These are phyloP conservation scores for Ophiostoma tasmaniense DNA, from an alignment of 2,329 filamentous ascomycete genomes.

Conservation along the genomic window DNA sequence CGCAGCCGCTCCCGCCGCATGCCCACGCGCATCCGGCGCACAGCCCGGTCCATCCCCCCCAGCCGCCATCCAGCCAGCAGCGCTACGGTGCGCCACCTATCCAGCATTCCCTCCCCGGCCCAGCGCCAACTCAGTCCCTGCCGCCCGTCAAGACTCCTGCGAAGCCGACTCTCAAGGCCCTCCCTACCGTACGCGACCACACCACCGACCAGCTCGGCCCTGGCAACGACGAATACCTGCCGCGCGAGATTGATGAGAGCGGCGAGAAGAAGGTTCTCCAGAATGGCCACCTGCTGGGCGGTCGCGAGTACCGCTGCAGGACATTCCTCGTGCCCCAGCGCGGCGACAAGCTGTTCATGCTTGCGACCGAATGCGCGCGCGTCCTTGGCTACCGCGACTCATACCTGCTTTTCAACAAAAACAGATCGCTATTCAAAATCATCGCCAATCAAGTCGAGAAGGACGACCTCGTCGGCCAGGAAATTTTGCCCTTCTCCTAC, in stretches of 20 bases:
- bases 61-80: background rate
- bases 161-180: constrained; percentile 80
- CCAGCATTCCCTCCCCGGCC: background rate
- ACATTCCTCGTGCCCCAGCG: constrained; percentile 89
- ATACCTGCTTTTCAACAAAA: constrained; percentile 98
- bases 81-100: constrained; percentile 18
- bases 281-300: constrained; percentile 73
- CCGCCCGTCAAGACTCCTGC: constrained; percentile 67
- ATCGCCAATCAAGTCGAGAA: constrained; percentile 94
- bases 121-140: constrained; percentile 38
- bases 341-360: constrained; percentile 94
- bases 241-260: constrained; percentile 83
- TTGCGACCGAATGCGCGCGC: constrained; percentile 92
- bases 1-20: constrained; percentile 13
- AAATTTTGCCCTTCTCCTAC: constrained; percentile 94
- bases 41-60: constrained; percentile 11
- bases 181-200: constrained; percentile 92
- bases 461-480: constrained; percentile 89
- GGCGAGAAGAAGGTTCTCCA: constrained; percentile 89
- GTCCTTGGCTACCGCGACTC: constrained; percentile 92
- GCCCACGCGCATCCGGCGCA: constrained; percentile 15
- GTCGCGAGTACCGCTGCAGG: constrained; percentile 81
- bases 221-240: constrained; percentile 88
- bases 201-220: constrained; percentile 90
- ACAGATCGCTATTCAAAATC: constrained; percentile 92